A percentile compares a stretch with the other conserved stretches of the same genome.
Evolutionary conservation across 106 monocot species (phyloP).

Genomic region (Phalaenopsis equestris): DNA sequence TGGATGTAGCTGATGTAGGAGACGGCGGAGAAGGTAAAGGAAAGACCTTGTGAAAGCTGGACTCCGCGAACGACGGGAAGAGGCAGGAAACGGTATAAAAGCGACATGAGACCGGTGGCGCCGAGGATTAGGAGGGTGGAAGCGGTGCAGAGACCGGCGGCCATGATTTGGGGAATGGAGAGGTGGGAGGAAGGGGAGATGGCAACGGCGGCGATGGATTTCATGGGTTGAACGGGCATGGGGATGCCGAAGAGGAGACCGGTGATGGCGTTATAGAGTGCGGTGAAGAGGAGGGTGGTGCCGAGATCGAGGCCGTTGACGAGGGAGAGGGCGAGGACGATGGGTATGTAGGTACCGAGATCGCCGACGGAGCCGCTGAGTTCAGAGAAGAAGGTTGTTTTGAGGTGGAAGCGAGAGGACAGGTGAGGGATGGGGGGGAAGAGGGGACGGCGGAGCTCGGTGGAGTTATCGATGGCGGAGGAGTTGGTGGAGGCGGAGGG

Average conservation of each 20-base stretch:
- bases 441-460: no score
- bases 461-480: no score
- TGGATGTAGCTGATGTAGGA: constrained; percentile 25
- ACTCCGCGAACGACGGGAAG: constrained; percentile 96
- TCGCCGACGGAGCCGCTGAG: constrained; percentile 88
- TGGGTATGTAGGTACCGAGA: constrained; percentile 90
- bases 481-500: no score
- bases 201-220: constrained; percentile 93
- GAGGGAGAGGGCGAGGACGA: constrained; percentile 82
- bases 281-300: constrained; percentile 95
- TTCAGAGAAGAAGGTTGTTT: constrained; percentile 72
- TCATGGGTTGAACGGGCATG: constrained; percentile 99
- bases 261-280: constrained; percentile 77
- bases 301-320: constrained; percentile 74
- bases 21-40: constrained; percentile 23
- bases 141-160: constrained; percentile 74
- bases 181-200: constrained; percentile 53
- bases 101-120: constrained; percentile 79
- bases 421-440: not conserved
- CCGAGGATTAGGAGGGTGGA: constrained; percentile 67
- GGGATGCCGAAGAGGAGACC: constrained; percentile 86
- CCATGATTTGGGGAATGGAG: constrained; percentile 83
- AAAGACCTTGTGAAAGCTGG: constrained; percentile 75
- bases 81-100: constrained; percentile 72
- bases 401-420: constrained; percentile 34